Evolutionary conservation across 1,284 basidiomycete genomes (phyloP).

Genomic region (Ceratobasidium sp.): DNA sequence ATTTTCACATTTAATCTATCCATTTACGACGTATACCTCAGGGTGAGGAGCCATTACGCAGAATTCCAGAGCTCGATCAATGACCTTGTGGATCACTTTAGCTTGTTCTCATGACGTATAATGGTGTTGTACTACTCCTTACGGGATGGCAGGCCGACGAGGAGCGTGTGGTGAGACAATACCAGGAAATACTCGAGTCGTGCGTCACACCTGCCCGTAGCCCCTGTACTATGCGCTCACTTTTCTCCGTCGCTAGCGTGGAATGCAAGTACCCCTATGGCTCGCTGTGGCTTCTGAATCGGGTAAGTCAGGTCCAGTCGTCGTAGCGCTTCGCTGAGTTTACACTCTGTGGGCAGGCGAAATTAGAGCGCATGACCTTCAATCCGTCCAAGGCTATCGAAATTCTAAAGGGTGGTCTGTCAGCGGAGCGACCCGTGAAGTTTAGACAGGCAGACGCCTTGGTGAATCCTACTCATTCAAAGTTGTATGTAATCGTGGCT

Average conservation of each 20-base stretch:
- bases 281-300: constrained; percentile 80
- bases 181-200: constrained; percentile 73
- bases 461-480: constrained; percentile 60
- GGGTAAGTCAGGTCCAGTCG: constrained; percentile 61
- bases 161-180: constrained; percentile 72
- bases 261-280: constrained; percentile 74
- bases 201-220: constrained; percentile 54
- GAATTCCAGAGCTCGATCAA: not conserved
- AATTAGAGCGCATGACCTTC: constrained; percentile 77
- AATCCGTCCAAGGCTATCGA: constrained; percentile 74
- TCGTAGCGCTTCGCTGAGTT: constrained; percentile 7
- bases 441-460: constrained; percentile 81
- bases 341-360: constrained; percentile 66
- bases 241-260: constrained; percentile 59
- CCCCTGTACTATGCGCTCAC: not conserved
- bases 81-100: constrained; percentile 57
- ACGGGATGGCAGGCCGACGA: constrained; percentile 82
- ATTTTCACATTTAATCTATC: constrained; percentile 38
- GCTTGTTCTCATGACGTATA: constrained; percentile 84
- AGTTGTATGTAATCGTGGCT: not conserved
- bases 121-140: constrained; percentile 74
- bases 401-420: constrained; percentile 72
- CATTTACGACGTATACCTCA: constrained; percentile 15
- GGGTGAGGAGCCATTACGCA: constrained; percentile 20
- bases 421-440: constrained; percentile 64